Base-by-base conservation (phyloP, 495 filamentous ascomycete genomes). In the Neurospora cerealis region DNA sequence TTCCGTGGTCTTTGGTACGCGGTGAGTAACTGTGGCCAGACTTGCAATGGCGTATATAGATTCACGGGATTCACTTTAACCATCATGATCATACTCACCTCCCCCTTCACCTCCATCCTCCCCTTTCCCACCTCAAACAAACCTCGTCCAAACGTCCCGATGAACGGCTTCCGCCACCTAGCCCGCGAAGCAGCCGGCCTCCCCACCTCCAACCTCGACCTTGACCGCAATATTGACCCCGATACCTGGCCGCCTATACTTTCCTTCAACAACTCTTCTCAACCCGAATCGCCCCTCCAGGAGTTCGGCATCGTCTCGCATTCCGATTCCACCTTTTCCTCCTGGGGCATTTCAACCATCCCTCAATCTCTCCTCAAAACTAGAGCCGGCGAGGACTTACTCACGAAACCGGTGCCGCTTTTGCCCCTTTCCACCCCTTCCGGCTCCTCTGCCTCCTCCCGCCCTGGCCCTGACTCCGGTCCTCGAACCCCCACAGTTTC, bases 21-120 rank as follows among this genome's bases (percentile, higher is more conserved):
- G 54, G 2, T 6, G 0, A 17, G 13, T 24, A 19, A 4, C 0
- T 5, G 21, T 0, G 0, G 8, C 6, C 0, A 21, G 0, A n/a
- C 0, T 2, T 24, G 4, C 10, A 34, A 8, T 15, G 54, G 13
- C 1, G 1, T 34, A 62, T 62, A 62, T 17, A 62, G 3, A 2
- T 4, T 19, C 6, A 4, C 0, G 5, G 0, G 0, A 1, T 32
- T 0, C 0, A 6, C 13, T 9, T 19, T 0, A 34, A 17, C 0
- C 0, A 8, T 62, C 13, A 19, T 0, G 0, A 1, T 62, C 28
- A 62, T 17, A 7, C 10, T 32, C 13, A 28, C 24, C 4, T 28
- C 10, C n/a, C n/a, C n/a, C n/a, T n/a, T n/a, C 24, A 28, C 5
- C 24, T 13, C 8, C 1, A 2, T 21, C 3, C 13, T 8, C 8